Evolutionary conservation across 306 rosid species (phyloP).

Genomic region (Urtica urens): DNA sequence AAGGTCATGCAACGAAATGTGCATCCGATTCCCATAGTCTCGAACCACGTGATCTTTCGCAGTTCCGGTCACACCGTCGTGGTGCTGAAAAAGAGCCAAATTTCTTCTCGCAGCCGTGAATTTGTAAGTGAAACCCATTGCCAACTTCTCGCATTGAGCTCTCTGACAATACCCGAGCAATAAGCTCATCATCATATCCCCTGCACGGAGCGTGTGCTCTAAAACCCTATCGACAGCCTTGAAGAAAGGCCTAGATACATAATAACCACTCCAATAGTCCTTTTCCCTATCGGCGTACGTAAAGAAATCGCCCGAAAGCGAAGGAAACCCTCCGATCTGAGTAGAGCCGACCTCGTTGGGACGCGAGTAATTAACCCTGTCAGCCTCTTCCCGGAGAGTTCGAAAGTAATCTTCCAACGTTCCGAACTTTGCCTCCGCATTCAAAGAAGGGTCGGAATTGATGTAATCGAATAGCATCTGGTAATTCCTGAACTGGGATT

Average conservation of each 20-base stretch:
- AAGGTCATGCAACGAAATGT: conserved; percentile 80
- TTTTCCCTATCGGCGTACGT: conserved; percentile 90
- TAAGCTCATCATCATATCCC: conserved; percentile 81
- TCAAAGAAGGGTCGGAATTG: conserved; percentile 74
- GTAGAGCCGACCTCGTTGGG: conserved; percentile 80
- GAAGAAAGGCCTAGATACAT: conserved; percentile 93
- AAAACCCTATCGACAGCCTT: conserved; percentile 96
- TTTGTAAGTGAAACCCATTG: conserved; percentile 68
- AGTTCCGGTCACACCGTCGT: conserved; percentile 97
- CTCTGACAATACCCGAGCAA: conserved; percentile 68
- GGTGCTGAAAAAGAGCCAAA: conserved; percentile 98
- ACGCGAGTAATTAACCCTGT: conserved; percentile 57
- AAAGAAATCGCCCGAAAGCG: conserved; percentile 90
- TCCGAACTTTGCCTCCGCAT: conserved; percentile 75
- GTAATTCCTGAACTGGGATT: conserved; percentile 85
- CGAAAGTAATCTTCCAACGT: conserved; percentile 89
- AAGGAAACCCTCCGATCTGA: conserved; percentile 82
- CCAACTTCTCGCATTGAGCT: conserved; percentile 75
- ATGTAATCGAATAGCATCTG: conserved; percentile 77
- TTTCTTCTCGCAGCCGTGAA: conserved; percentile 97
- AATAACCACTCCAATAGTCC: conserved; percentile 99
- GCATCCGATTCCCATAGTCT: conserved; percentile 92
- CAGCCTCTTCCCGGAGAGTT: conserved; percentile 73
- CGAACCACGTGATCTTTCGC: conserved; percentile 89
- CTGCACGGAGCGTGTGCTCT: conserved; percentile 83